phyloP scores from a whole-genome alignment of 2,329 filamentous ascomycete genomes.

The Beauveria varroae region DNA sequence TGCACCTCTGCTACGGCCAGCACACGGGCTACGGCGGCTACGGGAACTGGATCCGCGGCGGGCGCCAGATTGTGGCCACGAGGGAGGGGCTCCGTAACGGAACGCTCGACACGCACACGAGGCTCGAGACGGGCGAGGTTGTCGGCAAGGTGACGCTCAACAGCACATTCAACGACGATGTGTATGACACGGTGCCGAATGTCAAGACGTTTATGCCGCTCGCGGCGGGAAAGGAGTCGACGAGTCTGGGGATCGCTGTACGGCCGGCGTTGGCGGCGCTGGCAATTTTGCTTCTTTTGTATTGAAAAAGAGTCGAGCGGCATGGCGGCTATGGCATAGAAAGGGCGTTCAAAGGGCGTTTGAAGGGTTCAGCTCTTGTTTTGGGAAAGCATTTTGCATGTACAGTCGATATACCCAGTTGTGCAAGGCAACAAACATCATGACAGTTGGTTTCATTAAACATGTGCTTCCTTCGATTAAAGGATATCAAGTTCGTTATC shows the following conservation, averaged over 20 bases:
- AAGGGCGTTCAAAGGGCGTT: not conserved
- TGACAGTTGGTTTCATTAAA: not conserved
- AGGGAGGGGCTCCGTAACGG: conserved; percentile 30
- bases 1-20: conserved; percentile 45
- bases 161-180: conserved; percentile 44
- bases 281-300: not conserved
- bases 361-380: not conserved
- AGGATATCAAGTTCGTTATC: too few relatives aligned
- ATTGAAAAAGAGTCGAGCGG: not conserved
- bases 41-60: conserved; percentile 49
- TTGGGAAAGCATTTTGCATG: not conserved
- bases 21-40: conserved; percentile 61
- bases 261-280: not conserved
- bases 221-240: not conserved
- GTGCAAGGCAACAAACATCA: not conserved
- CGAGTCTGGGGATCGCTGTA: not conserved
- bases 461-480: too few relatives aligned
- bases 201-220: conserved; percentile 15
- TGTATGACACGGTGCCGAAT: conserved; percentile 33
- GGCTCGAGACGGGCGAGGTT: conserved; percentile 43
- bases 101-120: conserved; percentile 47
- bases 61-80: conserved; percentile 24
- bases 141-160: conserved; percentile 45
- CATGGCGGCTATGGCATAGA: not conserved
- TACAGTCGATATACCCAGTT: not conserved